These are phyloP conservation scores for Sordariomycetes sp. DNA, from an alignment of 2,329 filamentous ascomycete species.

Conservation along the genomic window DNA sequence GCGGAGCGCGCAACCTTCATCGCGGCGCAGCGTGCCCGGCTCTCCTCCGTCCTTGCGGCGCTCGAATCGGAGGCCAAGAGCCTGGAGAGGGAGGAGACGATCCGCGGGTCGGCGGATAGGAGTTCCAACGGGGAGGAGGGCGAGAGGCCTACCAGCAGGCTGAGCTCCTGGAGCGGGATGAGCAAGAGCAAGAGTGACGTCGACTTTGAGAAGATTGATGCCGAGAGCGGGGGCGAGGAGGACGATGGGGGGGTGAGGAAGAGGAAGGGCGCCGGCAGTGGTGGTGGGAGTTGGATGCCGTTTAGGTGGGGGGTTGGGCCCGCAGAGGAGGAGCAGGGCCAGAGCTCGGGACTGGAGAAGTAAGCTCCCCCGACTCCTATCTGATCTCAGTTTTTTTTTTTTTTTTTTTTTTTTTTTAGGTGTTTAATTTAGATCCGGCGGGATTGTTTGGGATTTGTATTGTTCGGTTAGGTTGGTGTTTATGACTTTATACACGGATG, in stretches of 20 bases:
- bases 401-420: too few species aligned
- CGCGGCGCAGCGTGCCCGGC: constrained; percentile 62
- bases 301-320: constrained; percentile 26
- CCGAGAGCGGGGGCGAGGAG: constrained; percentile 51
- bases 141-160: constrained; percentile 30
- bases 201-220: constrained; percentile 82
- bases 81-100: constrained; percentile 28
- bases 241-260: constrained; percentile 21
- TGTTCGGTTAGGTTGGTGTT: too few species aligned
- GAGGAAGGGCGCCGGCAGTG: constrained; percentile 12
- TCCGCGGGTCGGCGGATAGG: constrained; percentile 13
- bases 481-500: too few species aligned
- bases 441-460: too few species aligned
- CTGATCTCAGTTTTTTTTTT: too few species aligned
- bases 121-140: constrained; percentile 4
- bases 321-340: constrained; percentile 10
- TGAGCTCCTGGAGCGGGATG: constrained; percentile 39
- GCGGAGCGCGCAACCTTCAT: constrained; percentile 62
- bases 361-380: too few species aligned
- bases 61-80: constrained; percentile 67
- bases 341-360: constrained; percentile 25
- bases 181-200: constrained; percentile 75
- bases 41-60: constrained; percentile 61
- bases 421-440: too few species aligned
- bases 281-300: constrained; percentile 31